Evolutionary conservation across 805 yeast species (phyloP), one percentile per base, ranked within the genome.

Genomic region (Starmerella floricola): DNA sequence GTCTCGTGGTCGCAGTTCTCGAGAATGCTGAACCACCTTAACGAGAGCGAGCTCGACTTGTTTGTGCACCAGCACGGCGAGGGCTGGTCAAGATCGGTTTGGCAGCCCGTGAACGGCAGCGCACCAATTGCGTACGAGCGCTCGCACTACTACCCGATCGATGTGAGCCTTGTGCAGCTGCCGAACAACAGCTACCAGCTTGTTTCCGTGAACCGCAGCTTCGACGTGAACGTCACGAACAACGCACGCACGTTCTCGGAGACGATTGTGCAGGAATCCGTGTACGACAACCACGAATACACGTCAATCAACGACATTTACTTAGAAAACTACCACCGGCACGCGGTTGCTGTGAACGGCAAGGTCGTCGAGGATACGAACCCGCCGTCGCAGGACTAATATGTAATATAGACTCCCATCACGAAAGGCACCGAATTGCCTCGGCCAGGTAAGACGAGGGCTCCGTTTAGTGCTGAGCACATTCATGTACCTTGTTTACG

Each of bases 61-160:
- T 4, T 20, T 17, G 36, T 34, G 21, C 16, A 33, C 19, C 47
- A 44, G 20, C 3, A 6, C 2, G 38, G 44, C 17, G 19, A 31
- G 10, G 47, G 47, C 21, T 31, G 10, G 13, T 15, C 39, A 2
- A 16, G 13, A 13, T 27, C 30, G 8, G 13, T 15, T 6, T 44
- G 44, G 47, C 11, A 20, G 10, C 24, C 41, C 27, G 11, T n/a
- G 19, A 35, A 31, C 21, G 46, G 46, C 13, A n/a, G 34, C 18
- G 27, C 10, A 11, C 28, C 30, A 6, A 16, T 5, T 6, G 13
- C 13, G 11, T 43, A 38, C 20, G 18, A 18, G 15, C 32, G 45
- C 8, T 32, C 45, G 6, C 45, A 42, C 17, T 21, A 28, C 8
- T 42, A 42, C 34, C 45, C 45, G 10, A 26, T 42, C 3, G 37